Evolutionary conservation across 345 rosid genomes (phyloP), one percentile per base, ranked within the genome.

Genomic region (Salix dunnii): DNA sequence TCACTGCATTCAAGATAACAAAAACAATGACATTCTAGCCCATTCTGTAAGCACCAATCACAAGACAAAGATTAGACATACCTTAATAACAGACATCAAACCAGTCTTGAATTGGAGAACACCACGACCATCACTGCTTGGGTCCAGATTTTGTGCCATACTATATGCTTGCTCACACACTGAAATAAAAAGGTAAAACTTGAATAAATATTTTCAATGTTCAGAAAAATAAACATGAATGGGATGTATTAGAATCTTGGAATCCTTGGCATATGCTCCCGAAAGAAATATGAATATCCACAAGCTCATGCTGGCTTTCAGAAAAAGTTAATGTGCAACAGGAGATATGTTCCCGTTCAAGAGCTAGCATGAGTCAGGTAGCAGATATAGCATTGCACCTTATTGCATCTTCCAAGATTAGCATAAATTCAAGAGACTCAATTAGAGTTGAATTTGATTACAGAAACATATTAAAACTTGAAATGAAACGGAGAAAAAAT

Each of bases 31-130:
- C 30, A 33, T 58, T 42, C 61, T 28, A 30, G 14, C 55, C 23
- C 5, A 53, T 53, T 40, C 21, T 31, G 36, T 69, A 49, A 43
- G 82, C 40, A 62, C 46, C 31, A 25, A 11, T 28, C 25, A 55
- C 38, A 43, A 21, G 60, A 20, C 7, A 66, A 72, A 49, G 18
- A 27, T 67, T 27, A 43, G n/a, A 11, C 71, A 49, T 84, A 93
- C 98, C 99, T 92, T 87, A 78, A 96, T 96, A 30, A 96, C 85
- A 38, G 97, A 96, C 95, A 83, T 87, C 89, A 96, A 87, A 75
- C 99, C 99, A 86, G 99, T 93, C 89, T 96, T 96, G 86, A 96
- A 96, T 78, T 96, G 99, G 77, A 96, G 96, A 78, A 96, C 99
- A 82, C 99, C 98, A 78, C 99, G 91, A 51, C 99, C 97, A 23